Evolutionary conservation across 2,329 filamentous ascomycete species (phyloP).

Genomic region (Daldinia eschscholtzii): DNA sequence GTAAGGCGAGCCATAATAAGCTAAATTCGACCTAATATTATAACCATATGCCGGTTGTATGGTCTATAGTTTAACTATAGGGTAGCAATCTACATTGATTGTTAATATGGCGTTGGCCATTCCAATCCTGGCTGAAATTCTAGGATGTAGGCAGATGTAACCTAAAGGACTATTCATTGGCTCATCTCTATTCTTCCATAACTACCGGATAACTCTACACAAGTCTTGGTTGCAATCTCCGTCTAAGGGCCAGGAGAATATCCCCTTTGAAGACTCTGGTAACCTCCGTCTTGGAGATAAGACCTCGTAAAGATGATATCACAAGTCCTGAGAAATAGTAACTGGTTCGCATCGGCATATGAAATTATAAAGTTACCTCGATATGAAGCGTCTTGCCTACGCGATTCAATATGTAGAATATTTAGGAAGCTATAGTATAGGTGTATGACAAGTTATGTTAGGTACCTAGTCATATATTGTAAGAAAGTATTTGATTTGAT

Average conservation of each 20-base stretch:
- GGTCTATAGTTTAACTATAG: slow-evolving; percentile 8
- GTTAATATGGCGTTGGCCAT: slow-evolving; percentile 23
- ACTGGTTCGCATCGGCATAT: not conserved
- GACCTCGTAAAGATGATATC: not conserved
- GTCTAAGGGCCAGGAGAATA: not conserved
- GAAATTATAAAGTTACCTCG: not conserved
- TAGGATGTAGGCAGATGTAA: not conserved
- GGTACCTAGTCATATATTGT: not conserved
- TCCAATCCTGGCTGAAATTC: not conserved
- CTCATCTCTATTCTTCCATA: slow-evolving; percentile 31
- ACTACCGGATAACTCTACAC: slow-evolving; percentile 20
- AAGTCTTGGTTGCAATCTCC: not conserved
- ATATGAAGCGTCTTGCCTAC: not conserved
- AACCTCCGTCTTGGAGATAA: not conserved
- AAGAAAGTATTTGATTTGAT: not conserved
- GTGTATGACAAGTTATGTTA: too few species aligned
- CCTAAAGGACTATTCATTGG: slow-evolving; percentile 21
- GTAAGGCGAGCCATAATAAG: slow-evolving; percentile 10
- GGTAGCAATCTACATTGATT: slow-evolving; percentile 34
- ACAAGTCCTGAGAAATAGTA: not conserved
- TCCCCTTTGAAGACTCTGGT: not conserved
- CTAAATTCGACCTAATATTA: not conserved
- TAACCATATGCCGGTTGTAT: slow-evolving; percentile 29
- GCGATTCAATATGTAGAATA: too few species aligned
- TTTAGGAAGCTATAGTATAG: not conserved